Evolutionary conservation across 805 yeast species (phyloP).

Genomic region (Starmerella lactis-condensi): DNA sequence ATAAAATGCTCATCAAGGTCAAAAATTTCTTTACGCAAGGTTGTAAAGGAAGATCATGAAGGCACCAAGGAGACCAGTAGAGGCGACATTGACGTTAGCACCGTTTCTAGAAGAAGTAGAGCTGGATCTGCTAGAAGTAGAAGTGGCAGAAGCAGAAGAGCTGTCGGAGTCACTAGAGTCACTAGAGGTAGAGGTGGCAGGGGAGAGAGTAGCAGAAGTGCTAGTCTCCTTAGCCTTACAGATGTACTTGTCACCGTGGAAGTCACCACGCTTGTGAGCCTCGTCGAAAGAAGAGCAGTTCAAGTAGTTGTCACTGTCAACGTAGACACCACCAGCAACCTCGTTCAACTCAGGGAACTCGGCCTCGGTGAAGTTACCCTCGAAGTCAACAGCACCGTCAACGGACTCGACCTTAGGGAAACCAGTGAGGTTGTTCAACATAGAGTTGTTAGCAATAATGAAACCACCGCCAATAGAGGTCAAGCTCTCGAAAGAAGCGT

Average conservation of each 20-base stretch:
- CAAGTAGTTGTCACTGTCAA: conserved; percentile 48
- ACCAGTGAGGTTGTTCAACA: conserved; percentile 45
- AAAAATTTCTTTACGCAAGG: no score
- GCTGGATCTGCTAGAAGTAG: conserved; percentile 1
- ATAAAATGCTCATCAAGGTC: no score
- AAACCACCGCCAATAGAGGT: conserved; percentile 82
- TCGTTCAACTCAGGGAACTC: conserved; percentile 51
- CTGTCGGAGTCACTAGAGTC: conserved; percentile 6
- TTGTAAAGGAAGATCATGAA: conserved; percentile 11
- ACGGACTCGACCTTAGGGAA: conserved; percentile 56
- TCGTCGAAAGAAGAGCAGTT: conserved; percentile 61
- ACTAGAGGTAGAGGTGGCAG: conserved; percentile 10
- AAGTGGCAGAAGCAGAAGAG: conserved; percentile 5
- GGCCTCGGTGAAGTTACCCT: conserved; percentile 68
- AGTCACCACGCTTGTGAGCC: conserved; percentile 57
- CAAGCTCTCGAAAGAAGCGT: conserved; percentile 50
- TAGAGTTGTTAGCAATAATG: conserved; percentile 67
- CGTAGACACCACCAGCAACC: conserved; percentile 82
- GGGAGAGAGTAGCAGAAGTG: conserved; percentile 13
- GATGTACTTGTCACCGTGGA: conserved; percentile 72
- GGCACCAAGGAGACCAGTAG: conserved; percentile 13
- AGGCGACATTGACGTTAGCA: conserved; percentile 9
- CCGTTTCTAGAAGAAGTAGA: conserved; percentile 11
- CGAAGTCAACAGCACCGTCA: conserved; percentile 72
- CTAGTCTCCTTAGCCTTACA: conserved; percentile 24